A percentile compares a stretch with the other conserved stretches of the same genome.
Evolutionary conservation across 768 basidiomycete species (phyloP).

Genomic region (Mycena polygramma): DNA sequence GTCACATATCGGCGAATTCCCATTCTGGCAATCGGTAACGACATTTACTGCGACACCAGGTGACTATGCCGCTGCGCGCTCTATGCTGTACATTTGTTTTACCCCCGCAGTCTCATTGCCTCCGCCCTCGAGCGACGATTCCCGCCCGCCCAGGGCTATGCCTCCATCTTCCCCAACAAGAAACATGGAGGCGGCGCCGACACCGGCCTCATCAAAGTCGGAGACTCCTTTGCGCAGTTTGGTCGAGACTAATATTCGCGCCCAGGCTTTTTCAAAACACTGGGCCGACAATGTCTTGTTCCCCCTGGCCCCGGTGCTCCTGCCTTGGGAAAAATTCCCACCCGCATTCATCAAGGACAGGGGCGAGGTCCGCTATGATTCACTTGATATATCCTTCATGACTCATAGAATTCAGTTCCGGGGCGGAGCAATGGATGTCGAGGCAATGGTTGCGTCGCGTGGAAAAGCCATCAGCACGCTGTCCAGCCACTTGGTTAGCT

Average conservation of each 20-base stretch:
- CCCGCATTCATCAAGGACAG: constrained; percentile 64
- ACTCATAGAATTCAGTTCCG: constrained; percentile 40
- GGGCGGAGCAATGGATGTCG: constrained; percentile 54
- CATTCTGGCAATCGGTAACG: constrained; percentile 70
- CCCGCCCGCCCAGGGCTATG: constrained; percentile 8
- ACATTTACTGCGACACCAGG: constrained; percentile 72
- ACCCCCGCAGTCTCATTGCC: constrained; percentile 16
- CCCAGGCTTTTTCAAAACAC: constrained; percentile 55
- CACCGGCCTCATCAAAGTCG: constrained; percentile 17
- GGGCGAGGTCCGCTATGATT: constrained; percentile 50
- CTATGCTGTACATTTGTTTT: background rate
- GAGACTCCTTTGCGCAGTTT: background rate
- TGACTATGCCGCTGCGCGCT: background rate
- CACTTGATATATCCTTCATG: background rate
- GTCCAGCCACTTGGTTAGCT: constrained; percentile 61
- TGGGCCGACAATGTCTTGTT: constrained; percentile 63
- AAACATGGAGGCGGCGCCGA: constrained; percentile 15
- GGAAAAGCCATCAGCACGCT: constrained; percentile 53
- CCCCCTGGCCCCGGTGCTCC: constrained; percentile 50
- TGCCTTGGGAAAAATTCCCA: constrained; percentile 65
- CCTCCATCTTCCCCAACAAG: constrained; percentile 17
- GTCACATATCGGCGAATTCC: constrained; percentile 71
- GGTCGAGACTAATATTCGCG: background rate
- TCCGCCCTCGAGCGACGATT: constrained; percentile 21
- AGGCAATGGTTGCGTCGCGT: constrained; percentile 50